Evolutionary conservation across 208 protist genomes (phyloP).

Genomic region (Trypanosoma boissoni): DNA sequence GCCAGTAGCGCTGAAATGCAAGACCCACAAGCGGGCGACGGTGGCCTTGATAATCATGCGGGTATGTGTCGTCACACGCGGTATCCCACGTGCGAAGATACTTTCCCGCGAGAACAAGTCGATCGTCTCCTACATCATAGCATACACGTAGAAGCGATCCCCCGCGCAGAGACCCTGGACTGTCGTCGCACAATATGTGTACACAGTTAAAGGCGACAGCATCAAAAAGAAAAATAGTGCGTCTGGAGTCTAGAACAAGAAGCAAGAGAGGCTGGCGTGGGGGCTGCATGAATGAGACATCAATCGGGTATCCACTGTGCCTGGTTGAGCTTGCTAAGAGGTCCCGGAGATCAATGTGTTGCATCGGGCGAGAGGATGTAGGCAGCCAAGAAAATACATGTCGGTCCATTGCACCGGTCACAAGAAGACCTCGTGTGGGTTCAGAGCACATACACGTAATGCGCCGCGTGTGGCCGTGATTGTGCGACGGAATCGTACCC

Average conservation of each 20-base stretch:
- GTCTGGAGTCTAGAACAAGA: slow-evolving; percentile 72
- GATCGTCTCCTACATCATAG: slow-evolving; percentile 62
- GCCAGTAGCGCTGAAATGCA: slow-evolving; percentile 34
- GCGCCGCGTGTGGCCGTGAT: slow-evolving; percentile 44
- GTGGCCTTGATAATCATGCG: slow-evolving; percentile 58
- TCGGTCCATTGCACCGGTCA: slow-evolving; percentile 73
- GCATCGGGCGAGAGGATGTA: slow-evolving; percentile 42
- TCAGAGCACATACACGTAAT: slow-evolving; percentile 71
- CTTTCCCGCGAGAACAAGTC: slow-evolving; percentile 67
- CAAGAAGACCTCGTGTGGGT: slow-evolving; percentile 40
- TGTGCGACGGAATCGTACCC: neutral
- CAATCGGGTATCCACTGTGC: slow-evolving; percentile 66
- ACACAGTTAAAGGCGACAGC: slow-evolving; percentile 46
- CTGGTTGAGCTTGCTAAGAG: slow-evolving; percentile 26
- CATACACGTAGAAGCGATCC: slow-evolving; percentile 62
- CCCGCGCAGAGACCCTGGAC: slow-evolving; percentile 33
- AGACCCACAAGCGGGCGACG: slow-evolving; percentile 58
- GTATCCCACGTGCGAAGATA: slow-evolving; percentile 73
- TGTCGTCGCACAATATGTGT: slow-evolving; percentile 42
- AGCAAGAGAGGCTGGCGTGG: slow-evolving; percentile 38
- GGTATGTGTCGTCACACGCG: slow-evolving; percentile 32
- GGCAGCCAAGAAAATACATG: slow-evolving; percentile 68
- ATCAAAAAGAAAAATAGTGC: slow-evolving; percentile 71
- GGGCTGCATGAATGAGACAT: slow-evolving; percentile 63
- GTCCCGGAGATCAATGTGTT: slow-evolving; percentile 54